Evolutionary conservation across 441 rosid genomes (phyloP).

Genomic region (Eutrema salsugineum): DNA sequence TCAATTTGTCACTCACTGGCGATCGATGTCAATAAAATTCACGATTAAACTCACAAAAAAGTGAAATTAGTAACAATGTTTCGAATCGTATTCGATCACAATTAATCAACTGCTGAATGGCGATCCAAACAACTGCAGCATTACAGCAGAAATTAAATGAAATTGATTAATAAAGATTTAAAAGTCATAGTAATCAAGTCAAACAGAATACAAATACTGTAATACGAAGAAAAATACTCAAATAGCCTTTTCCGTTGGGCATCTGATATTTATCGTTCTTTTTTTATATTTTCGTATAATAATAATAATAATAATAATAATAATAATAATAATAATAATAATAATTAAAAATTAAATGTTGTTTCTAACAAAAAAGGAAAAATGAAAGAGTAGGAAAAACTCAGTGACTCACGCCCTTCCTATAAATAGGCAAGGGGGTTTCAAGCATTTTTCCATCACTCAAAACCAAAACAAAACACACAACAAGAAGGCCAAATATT

Average conservation of each 20-base stretch:
- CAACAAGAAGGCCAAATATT: no score
- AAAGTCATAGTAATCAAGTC: constrained; percentile 9
- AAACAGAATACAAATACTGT: constrained; percentile 9
- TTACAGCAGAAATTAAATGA: not conserved
- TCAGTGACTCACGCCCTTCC: not conserved
- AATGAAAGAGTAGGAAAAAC: not conserved
- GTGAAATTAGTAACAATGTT: not conserved
- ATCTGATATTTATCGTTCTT: constrained; percentile 9
- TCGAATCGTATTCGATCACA: not conserved
- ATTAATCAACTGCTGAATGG: not conserved
- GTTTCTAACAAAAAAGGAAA: not conserved
- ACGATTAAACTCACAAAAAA: not conserved
- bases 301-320: not conserved
- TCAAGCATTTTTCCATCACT: not conserved
- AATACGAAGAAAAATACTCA: not conserved
- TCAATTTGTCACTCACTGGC: not conserved
- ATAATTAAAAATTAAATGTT: not conserved
- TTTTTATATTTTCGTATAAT: not conserved
- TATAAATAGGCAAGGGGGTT: constrained; percentile 16
- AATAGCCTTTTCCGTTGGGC: not conserved
- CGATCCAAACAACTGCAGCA: not conserved
- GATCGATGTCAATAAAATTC: not conserved
- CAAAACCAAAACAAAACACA: not conserved
- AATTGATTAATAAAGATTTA: not conserved
- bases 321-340: not conserved